Percentiles rank a stretch among this genome's conserved stretches.
Evolutionary conservation across 2,329 filamentous ascomycete species (phyloP).

Genomic region (Fusarium sulawesiense): DNA sequence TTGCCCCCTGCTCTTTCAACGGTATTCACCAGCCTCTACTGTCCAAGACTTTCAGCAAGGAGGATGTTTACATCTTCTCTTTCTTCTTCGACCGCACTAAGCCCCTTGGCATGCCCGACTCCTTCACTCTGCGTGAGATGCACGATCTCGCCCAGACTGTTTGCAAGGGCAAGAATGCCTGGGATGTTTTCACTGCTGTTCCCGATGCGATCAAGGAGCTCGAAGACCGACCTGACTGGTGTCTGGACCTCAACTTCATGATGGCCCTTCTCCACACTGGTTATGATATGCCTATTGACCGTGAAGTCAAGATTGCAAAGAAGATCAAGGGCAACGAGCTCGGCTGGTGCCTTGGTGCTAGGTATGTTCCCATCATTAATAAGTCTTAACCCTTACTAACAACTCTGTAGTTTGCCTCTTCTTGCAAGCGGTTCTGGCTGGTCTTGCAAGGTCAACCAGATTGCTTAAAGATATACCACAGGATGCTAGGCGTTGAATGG

Average conservation of each 20-base stretch:
- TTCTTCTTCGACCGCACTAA: conserved; percentile 98
- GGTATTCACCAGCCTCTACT: conserved; percentile 94
- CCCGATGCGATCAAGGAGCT: conserved; percentile 85
- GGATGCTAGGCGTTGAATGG: conserved; percentile 42
- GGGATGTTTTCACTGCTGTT: conserved; percentile 83
- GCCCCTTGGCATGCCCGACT: conserved; percentile 97
- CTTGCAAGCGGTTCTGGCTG: conserved; percentile 86
- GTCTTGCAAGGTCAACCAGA: conserved; percentile 85
- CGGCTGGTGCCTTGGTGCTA: conserved; percentile 97
- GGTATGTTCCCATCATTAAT: conserved; percentile 65
- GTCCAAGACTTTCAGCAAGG: conserved; percentile 88
- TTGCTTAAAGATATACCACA: conserved; percentile 62
- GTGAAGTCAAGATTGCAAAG: conserved; percentile 98
- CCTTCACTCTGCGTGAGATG: conserved; percentile 91
- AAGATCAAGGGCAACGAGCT: conserved; percentile 98
- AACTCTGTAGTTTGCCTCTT: conserved; percentile 76
- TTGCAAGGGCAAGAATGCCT: conserved; percentile 79
- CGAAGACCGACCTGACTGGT: conserved; percentile 85
- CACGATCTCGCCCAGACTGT: conserved; percentile 87
- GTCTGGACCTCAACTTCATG: conserved; percentile 97
- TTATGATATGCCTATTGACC: conserved; percentile 96
- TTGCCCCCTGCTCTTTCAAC: conserved; percentile 98
- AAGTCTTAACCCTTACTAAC: conserved; percentile 27
- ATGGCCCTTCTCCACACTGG: conserved; percentile 90
- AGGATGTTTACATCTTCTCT: conserved; percentile 96